Evolutionary conservation across 306 rosid species (phyloP).

Genomic region (Acmispon strigosus): DNA sequence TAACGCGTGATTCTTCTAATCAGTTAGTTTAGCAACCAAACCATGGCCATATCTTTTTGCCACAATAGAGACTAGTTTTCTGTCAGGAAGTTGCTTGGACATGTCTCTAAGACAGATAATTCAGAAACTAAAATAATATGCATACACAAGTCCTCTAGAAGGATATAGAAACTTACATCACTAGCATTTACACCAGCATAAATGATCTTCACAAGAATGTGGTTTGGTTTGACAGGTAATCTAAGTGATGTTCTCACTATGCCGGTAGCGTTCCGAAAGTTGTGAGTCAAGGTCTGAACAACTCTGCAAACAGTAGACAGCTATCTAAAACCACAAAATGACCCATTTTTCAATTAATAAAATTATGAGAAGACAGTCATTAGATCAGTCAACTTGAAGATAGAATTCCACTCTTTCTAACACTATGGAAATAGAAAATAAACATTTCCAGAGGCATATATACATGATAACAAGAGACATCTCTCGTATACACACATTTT

Average conservation of each 20-base stretch:
- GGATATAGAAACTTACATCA: slow-evolving; percentile 65
- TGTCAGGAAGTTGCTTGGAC: not conserved
- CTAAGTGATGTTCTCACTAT: slow-evolving; percentile 57
- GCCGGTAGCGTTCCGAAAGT: slow-evolving; percentile 75
- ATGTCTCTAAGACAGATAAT: not conserved
- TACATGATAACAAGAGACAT: not conserved
- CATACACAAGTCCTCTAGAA: slow-evolving; percentile 12
- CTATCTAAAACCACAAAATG: not conserved
- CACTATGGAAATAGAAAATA: slow-evolving; percentile 1
- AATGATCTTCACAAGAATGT: slow-evolving; percentile 79
- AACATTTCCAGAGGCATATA: slow-evolving; percentile 4
- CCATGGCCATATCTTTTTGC: not conserved
- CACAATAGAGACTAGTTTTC: not conserved
- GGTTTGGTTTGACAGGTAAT: slow-evolving; percentile 57
- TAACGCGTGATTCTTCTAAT: too few relatives aligned
- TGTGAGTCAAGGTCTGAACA: slow-evolving; percentile 87
- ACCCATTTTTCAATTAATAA: not conserved
- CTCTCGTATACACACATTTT: slow-evolving; percentile 57
- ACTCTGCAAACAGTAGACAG: slow-evolving; percentile 52
- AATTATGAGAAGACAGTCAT: slow-evolving; percentile 1
- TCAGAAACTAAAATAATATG: not conserved
- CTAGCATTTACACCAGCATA: slow-evolving; percentile 98
- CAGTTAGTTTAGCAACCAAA: not conserved
- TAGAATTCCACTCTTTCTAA: slow-evolving; percentile 5
- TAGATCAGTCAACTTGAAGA: slow-evolving; percentile 2